These are phyloP conservation scores for Cytidiella melzeri DNA, from an alignment of 768 basidiomycete genomes.

Conservation along the genomic window DNA sequence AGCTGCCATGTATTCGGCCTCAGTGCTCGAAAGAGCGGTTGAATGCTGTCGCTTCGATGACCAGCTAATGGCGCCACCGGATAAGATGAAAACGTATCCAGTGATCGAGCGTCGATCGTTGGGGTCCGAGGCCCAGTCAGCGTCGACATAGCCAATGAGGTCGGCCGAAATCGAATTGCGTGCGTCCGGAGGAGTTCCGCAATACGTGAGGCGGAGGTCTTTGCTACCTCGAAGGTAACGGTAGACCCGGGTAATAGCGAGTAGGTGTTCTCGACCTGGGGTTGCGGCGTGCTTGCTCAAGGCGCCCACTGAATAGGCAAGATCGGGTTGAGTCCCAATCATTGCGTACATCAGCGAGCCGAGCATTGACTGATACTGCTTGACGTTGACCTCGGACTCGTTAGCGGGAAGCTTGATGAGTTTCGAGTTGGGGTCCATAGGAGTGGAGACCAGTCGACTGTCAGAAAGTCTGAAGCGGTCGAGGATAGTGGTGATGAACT, in stretches of 20 bases:
- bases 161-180: neutral
- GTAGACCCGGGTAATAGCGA: slow-evolving; percentile 21
- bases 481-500: slow-evolving; percentile 19
- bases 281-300: slow-evolving; percentile 21
- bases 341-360: slow-evolving; percentile 17
- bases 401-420: slow-evolving; percentile 3
- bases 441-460: slow-evolving; percentile 15
- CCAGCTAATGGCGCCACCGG: slow-evolving; percentile 33
- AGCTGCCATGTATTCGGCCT: slow-evolving; percentile 35
- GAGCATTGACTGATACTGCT: slow-evolving; percentile 17
- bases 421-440: slow-evolving; percentile 8
- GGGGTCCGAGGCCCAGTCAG: slow-evolving; percentile 16
- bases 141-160: slow-evolving; percentile 24
- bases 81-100: slow-evolving; percentile 33
- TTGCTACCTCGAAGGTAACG: slow-evolving; percentile 24
- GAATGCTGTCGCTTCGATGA: slow-evolving; percentile 30
- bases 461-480: slow-evolving; percentile 19
- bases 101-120: slow-evolving; percentile 26
- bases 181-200: neutral
- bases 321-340: too few relatives aligned
- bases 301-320: too few relatives aligned
- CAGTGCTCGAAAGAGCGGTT: slow-evolving; percentile 35
- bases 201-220: slow-evolving; percentile 8
- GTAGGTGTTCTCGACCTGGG: slow-evolving; percentile 19
- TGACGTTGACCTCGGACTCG: slow-evolving; percentile 2